Evolutionary conservation across 2,329 filamentous ascomycete genomes (phyloP).

Genomic region (Zymoseptoria ardabiliae): DNA sequence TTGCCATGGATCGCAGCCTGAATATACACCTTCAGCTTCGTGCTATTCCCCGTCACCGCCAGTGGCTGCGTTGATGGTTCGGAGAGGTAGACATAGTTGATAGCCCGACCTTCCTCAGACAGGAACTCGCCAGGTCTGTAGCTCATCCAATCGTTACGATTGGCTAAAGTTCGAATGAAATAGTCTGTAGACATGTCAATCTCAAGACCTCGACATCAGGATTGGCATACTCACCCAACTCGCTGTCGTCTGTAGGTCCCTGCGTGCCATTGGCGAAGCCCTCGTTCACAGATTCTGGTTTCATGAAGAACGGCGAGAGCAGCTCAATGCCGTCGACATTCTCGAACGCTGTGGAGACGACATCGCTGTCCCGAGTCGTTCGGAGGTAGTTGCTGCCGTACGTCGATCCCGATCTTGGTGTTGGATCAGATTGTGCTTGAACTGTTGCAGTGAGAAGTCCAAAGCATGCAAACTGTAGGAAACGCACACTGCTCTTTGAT

Average conservation of each 20-base stretch:
- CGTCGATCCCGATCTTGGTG: not conserved
- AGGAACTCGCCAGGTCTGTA: constrained; percentile 12
- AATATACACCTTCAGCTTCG: constrained; percentile 32
- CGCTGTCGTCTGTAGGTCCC: constrained; percentile 16
- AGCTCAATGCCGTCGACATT: constrained; percentile 17
- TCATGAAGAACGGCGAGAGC: constrained; percentile 16
- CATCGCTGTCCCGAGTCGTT: constrained; percentile 5
- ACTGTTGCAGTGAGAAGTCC: not conserved
- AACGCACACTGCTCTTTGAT: not conserved
- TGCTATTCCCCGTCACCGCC: constrained; percentile 1
- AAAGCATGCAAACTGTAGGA: not conserved
- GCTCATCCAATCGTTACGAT: constrained; percentile 14
- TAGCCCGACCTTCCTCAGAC: constrained; percentile 14
- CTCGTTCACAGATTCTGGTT: constrained; percentile 11
- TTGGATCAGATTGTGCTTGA: not conserved
- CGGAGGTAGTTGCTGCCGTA: constrained; percentile 1
- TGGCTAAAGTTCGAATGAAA: constrained; percentile 11
- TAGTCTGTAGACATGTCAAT: constrained; percentile 5
- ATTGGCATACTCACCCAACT: constrained; percentile 1
- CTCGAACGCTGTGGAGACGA: constrained; percentile 10
- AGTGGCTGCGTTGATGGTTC: constrained; percentile 1
- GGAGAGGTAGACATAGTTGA: constrained; percentile 9
- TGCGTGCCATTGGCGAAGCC: constrained; percentile 17
- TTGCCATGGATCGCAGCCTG: constrained; percentile 33
- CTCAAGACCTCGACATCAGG: not conserved